These are phyloP conservation scores for Amanita pseudoporphyria DNA, from an alignment of 768 basidiomycete genomes.

Conservation along the genomic window DNA sequence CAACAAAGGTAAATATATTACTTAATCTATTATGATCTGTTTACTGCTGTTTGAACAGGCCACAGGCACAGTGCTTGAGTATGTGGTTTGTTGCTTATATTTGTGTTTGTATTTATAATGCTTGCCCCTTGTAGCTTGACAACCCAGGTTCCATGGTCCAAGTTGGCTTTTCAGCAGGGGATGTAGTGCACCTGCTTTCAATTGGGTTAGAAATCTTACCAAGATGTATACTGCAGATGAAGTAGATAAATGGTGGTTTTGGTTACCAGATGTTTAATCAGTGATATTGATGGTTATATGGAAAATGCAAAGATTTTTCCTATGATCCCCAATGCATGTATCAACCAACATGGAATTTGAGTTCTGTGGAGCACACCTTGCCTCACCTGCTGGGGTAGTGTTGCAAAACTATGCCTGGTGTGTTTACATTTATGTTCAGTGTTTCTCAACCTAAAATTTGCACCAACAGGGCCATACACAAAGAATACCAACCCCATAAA, in stretches of 20 bases:
- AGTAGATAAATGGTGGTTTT: background rate
- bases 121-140: constrained; percentile 6
- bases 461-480: too few relatives aligned
- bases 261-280: constrained; percentile 9
- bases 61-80: too few relatives aligned
- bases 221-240: background rate
- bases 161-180: constrained; percentile 12
- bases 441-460: background rate
- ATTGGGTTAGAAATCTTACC: constrained; percentile 13
- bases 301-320: background rate
- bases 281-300: background rate
- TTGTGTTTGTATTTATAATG: background rate
- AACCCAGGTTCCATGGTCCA: constrained; percentile 11
- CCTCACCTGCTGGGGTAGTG: constrained; percentile 12
- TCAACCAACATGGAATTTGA: background rate
- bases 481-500: too few relatives aligned
- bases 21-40: too few relatives aligned
- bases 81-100: too few relatives aligned
- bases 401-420: constrained; percentile 12
- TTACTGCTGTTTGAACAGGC: too few relatives aligned
- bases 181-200: constrained; percentile 5
- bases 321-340: background rate
- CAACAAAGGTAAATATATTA: too few relatives aligned
- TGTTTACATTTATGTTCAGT: background rate
- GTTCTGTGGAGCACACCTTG: constrained; percentile 9